Conservation (phyloP, 371 early-diverging fungal genomes). For the Syncephalastrum sp. region DNA sequence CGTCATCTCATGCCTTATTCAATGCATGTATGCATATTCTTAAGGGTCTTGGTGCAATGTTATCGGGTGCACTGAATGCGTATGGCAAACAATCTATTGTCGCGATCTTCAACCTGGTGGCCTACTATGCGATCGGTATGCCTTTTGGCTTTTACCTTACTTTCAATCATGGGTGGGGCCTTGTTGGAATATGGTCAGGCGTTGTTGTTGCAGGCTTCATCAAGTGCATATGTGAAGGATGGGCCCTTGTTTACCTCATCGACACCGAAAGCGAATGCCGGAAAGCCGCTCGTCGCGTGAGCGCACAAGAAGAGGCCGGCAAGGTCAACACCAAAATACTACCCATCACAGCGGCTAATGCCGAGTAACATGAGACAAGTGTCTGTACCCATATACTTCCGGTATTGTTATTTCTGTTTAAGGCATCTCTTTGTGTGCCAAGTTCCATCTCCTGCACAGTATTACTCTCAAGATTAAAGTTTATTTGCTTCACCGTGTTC, state of each 20-base stretch:
- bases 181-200: constrained; percentile 40
- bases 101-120: constrained; percentile 30
- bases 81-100: constrained; percentile 41
- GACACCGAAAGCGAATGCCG: constrained; percentile 35
- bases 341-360: too few relatives aligned
- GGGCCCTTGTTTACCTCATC: constrained; percentile 13
- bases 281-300: constrained; percentile 19
- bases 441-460: too few relatives aligned
- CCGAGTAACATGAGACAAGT: too few relatives aligned
- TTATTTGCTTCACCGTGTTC: too few relatives aligned
- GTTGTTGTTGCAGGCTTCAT: constrained; percentile 33
- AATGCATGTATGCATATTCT: background rate
- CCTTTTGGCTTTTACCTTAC: constrained; percentile 42
- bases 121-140: constrained; percentile 35
- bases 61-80: constrained; percentile 37
- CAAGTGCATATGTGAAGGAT: constrained; percentile 29
- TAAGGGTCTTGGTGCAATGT: constrained; percentile 34
- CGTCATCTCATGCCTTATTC: too few relatives aligned
- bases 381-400: too few relatives aligned
- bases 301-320: constrained; percentile 12
- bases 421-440: too few relatives aligned
- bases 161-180: constrained; percentile 22
- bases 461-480: too few relatives aligned
- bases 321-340: too few relatives aligned
- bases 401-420: too few relatives aligned